Conservation (phyloP, 1,284 basidiomycete species). For the Xerocomus nothofagi region DNA sequence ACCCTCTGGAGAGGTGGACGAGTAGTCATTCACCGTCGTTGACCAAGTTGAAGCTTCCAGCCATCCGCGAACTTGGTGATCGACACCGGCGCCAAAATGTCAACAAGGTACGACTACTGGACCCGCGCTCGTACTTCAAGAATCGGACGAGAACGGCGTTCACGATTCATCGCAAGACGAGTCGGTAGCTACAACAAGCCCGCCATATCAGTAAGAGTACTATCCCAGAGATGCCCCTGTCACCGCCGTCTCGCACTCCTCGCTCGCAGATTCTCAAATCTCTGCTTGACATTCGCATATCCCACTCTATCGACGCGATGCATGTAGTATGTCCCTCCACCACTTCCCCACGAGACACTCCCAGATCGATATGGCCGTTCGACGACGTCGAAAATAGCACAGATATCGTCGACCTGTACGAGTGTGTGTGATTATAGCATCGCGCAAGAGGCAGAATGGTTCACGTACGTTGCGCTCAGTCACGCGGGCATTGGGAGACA, state of each 20-base stretch:
- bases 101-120: no score
- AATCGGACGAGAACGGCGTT: no score
- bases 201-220: no score
- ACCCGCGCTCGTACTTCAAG: no score
- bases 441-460: not conserved
- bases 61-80: not conserved
- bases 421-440: constrained; percentile 4
- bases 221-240: no score
- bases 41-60: not conserved
- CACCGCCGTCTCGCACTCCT: constrained; percentile 32
- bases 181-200: no score
- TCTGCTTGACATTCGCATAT: constrained; percentile 56
- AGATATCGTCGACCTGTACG: constrained; percentile 65
- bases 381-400: constrained; percentile 72
- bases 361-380: constrained; percentile 65
- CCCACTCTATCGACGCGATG: constrained; percentile 72
- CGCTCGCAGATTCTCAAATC: constrained; percentile 47
- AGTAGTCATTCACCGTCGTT: not conserved
- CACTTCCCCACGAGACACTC: constrained; percentile 73
- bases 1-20: not conserved
- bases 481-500: constrained; percentile 62
- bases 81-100: not conserved
- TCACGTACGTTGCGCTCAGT: constrained; percentile 69
- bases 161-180: no score
- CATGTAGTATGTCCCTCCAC: constrained; percentile 66